A percentile compares a stretch with the other conserved stretches of the same genome.
Conservation (phyloP, 306 rosid species). For the Sphenostylis stenocarpa region DNA sequence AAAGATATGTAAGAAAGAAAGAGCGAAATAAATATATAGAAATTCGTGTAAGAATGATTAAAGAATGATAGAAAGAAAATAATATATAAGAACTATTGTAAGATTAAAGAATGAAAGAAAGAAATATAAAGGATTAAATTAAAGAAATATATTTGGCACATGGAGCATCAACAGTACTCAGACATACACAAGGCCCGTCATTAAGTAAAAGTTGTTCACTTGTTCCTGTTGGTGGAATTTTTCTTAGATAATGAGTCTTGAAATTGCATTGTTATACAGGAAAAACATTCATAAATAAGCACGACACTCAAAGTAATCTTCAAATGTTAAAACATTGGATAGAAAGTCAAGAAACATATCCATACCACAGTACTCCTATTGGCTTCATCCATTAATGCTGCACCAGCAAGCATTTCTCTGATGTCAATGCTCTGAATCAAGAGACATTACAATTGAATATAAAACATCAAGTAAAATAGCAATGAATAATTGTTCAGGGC, state of each 20-base stretch:
- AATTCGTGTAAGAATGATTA: too few relatives aligned
- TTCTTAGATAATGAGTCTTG: not conserved
- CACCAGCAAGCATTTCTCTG: slow-evolving; percentile 7
- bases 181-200: not conserved
- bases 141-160: slow-evolving; percentile 19
- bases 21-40: too few relatives aligned
- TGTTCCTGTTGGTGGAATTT: not conserved
- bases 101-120: too few relatives aligned
- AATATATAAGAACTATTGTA: too few relatives aligned
- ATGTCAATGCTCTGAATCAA: slow-evolving; percentile 14
- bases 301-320: not conserved
- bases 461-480: not conserved
- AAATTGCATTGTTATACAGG: not conserved
- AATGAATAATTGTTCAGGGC: not conserved
- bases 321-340: slow-evolving; percentile 24
- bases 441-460: not conserved
- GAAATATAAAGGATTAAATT: too few relatives aligned
- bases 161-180: not conserved
- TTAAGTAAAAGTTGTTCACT: not conserved
- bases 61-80: too few relatives aligned
- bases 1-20: too few relatives aligned
- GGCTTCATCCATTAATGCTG: slow-evolving; percentile 2
- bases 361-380: slow-evolving; percentile 11
- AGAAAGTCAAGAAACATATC: not conserved
- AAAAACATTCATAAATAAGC: not conserved